Percentiles rank a stretch among this genome's conserved stretches.
Conservation (phyloP, 2,329 filamentous ascomycete genomes). For the Leptographium radiaticola region DNA sequence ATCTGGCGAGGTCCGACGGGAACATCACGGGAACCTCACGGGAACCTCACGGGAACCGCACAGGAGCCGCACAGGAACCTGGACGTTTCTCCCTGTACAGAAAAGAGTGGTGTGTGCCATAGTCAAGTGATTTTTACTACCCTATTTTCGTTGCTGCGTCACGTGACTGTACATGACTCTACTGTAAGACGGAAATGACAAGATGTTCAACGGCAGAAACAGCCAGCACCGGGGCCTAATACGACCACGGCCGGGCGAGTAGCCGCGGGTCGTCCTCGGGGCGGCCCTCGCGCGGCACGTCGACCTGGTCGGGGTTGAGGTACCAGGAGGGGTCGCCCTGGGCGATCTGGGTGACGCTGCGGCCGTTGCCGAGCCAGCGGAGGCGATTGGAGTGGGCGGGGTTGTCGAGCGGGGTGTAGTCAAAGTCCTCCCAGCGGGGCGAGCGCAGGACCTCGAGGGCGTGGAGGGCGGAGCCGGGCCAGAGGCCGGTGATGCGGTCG, state of each 20-base stretch:
- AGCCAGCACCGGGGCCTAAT: constrained; percentile 11
- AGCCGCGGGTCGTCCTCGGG: constrained; percentile 24
- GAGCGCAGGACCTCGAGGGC: constrained; percentile 27
- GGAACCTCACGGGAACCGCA: not conserved
- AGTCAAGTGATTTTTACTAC: constrained; percentile 10
- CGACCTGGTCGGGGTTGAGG: constrained; percentile 23
- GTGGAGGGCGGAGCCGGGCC: constrained; percentile 32
- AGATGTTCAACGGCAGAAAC: not conserved
- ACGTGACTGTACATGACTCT: no score
- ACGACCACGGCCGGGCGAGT: constrained; percentile 22
- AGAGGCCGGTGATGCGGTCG: constrained; percentile 26
- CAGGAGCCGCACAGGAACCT: not conserved
- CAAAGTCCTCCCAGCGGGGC: constrained; percentile 33
- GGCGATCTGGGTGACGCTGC: constrained; percentile 22
- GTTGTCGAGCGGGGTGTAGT: constrained; percentile 22
- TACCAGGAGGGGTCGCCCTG: constrained; percentile 26
- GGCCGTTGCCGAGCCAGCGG: constrained; percentile 29
- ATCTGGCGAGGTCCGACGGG: no score
- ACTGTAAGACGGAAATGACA: not conserved
- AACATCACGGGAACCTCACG: no score
- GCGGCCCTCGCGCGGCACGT: constrained; percentile 20
- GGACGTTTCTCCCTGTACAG: constrained; percentile 8
- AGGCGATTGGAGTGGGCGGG: constrained; percentile 15
- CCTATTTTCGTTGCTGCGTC: not conserved
- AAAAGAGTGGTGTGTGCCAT: constrained; percentile 11